Percentiles rank a stretch among this genome's conserved stretches.
These are phyloP conservation scores for Pterocarpus santalinus DNA, from an alignment of 306 rosid genomes.

Conservation along the genomic window DNA sequence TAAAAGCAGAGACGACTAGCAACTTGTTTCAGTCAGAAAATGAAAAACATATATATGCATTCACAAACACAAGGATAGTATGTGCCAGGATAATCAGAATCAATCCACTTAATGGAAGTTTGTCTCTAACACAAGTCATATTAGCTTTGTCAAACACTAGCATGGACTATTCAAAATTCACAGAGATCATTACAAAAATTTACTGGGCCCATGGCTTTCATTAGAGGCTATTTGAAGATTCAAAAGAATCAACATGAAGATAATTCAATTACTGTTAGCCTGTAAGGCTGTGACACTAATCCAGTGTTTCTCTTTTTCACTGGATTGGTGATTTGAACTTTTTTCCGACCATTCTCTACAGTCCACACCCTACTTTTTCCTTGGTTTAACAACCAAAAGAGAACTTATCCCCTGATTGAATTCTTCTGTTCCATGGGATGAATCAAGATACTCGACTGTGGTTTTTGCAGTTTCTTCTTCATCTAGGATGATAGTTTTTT, in stretches of 20 bases:
- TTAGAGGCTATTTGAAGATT: background rate
- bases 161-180: background rate
- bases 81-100: background rate
- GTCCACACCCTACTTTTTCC: background rate
- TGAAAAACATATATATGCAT: background rate
- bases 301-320: background rate
- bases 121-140: conserved; percentile 13
- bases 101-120: background rate
- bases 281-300: background rate
- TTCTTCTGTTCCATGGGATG: background rate
- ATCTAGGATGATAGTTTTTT: background rate
- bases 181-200: background rate
- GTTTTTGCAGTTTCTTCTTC: background rate
- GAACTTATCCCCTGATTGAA: background rate
- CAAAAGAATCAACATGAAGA: background rate
- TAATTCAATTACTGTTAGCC: background rate
- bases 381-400: background rate
- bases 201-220: background rate
- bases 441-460: background rate
- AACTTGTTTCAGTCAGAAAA: background rate
- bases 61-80: background rate
- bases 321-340: background rate
- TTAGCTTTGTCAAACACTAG: conserved; percentile 14
- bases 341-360: background rate
- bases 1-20: background rate